Evolutionary conservation across 768 basidiomycete species (phyloP).

Genomic region (Hypsizygus marmoreus): DNA sequence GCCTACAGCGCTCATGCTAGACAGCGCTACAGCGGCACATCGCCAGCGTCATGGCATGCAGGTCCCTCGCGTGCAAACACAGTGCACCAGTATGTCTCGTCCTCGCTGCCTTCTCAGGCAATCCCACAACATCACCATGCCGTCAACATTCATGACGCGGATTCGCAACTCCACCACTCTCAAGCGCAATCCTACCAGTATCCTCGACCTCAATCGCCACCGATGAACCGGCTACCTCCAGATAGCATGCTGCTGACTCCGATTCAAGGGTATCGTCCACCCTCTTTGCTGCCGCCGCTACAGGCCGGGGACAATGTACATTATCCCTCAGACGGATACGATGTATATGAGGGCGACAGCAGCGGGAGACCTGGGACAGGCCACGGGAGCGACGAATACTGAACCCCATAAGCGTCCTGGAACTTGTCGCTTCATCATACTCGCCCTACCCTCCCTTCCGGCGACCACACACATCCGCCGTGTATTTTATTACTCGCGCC

Average conservation of each 20-base stretch:
- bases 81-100: conserved; percentile 26
- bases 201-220: conserved; percentile 23
- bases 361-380: conserved; percentile 43
- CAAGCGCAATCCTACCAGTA: conserved; percentile 25
- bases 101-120: conserved; percentile 27
- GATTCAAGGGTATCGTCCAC: conserved; percentile 56
- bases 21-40: conserved; percentile 30
- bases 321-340: conserved; percentile 32
- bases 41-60: conserved; percentile 40
- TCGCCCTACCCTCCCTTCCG: no score
- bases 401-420: background rate
- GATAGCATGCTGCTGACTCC: conserved; percentile 74
- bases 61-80: conserved; percentile 23
- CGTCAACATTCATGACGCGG: conserved; percentile 29
- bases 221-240: conserved; percentile 50
- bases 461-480: no score
- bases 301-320: conserved; percentile 24
- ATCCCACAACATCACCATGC: conserved; percentile 22
- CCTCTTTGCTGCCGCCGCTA: conserved; percentile 38
- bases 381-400: conserved; percentile 39
- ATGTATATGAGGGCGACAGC: conserved; percentile 41
- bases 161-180: conserved; percentile 17
- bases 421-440: no score
- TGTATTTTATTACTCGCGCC: background rate
- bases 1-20: conserved; percentile 25